A percentile compares a stretch with the other conserved stretches of the same genome.
These are phyloP conservation scores for Pseudozyma flocculosa DNA, from an alignment of 1,284 basidiomycete species.

Conservation along the genomic window DNA sequence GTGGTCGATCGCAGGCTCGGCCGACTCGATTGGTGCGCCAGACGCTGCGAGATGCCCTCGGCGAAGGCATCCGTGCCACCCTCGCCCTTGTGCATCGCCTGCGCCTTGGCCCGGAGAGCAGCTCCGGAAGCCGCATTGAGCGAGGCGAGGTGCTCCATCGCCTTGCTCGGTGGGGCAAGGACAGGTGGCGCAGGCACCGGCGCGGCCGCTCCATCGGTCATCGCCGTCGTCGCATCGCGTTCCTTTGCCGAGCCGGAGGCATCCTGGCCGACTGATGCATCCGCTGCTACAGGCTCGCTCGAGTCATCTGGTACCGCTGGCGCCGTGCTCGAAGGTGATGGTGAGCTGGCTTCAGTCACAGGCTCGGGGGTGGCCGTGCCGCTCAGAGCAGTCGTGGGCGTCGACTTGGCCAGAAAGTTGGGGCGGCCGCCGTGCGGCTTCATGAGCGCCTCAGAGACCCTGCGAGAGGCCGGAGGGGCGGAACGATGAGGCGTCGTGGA, in stretches of 20 bases:
- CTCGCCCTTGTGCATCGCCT: not conserved
- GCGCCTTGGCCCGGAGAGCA: slow-evolving; percentile 23
- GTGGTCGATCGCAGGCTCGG: slow-evolving; percentile 26
- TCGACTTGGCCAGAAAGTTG: slow-evolving; percentile 25
- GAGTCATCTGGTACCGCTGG: too few relatives aligned
- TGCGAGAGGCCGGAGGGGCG: slow-evolving; percentile 8
- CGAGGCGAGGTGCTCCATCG: slow-evolving; percentile 38
- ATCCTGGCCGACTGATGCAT: too few relatives aligned
- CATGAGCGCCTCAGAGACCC: slow-evolving; percentile 26
- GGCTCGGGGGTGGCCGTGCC: slow-evolving; percentile 21
- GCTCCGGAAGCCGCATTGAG: slow-evolving; percentile 41
- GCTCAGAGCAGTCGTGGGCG: slow-evolving; percentile 33
- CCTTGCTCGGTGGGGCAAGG: slow-evolving; percentile 16
- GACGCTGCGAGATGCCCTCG: slow-evolving; percentile 10
- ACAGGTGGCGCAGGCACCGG: not conserved
- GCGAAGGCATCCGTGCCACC: slow-evolving; percentile 6
- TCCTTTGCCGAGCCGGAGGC: too few relatives aligned
- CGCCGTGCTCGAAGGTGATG: too few relatives aligned
- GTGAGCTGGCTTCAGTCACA: slow-evolving; percentile 7
- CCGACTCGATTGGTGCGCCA: slow-evolving; percentile 13
- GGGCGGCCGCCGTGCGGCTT: slow-evolving; percentile 25
- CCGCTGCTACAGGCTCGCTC: too few relatives aligned
- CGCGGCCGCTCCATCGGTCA: too few relatives aligned
- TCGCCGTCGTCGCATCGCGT: too few relatives aligned
- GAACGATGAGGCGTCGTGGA: too few relatives aligned